Base-by-base conservation (phyloP, 352 stramenopile species). In the Phytophthora melonis region DNA sequence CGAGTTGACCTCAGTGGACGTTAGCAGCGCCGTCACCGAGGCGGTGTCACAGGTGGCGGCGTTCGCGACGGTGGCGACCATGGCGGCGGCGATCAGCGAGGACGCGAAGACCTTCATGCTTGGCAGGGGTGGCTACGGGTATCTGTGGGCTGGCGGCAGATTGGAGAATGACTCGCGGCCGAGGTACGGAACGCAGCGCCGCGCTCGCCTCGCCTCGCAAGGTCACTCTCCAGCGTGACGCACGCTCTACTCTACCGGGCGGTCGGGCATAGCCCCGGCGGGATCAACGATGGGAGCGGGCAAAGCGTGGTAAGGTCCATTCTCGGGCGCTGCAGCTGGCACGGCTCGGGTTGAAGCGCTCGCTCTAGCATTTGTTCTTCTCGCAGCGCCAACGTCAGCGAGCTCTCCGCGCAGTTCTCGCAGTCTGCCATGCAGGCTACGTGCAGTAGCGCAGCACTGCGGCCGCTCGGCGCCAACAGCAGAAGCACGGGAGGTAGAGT, bases 41-140 rank as follows among this genome's bases (percentile, higher is more conserved):
- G 63, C 34, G 5, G 68, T 50, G 14, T 82, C 75, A 58, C 78
- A 84, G 7, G 64, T 70, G 19, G 3, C 68, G 25, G 75, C 78
- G 68, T 34, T 67, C 50, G 58, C 74, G 23, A 60, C 49, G 43
- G 71, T 64, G 19, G 58, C 25, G 16, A 64, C 30, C 53, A 78
- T 49, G 49, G 72, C 64, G 64, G 60, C 66, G 41, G 61, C 61
- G 19, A 74, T 25, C 63, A 81, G 39, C 5, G 52, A 62, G 60
- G 61, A 55, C 9, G 58, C 36, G 23, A 77, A 73, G 43, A 70
- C 58, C 74, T 81, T 79, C 74, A 84, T 84, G 61, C 21, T 66
- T 53, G 19, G 16, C 47, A 61, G n/a, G 61, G 21, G 27, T 52
- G 53, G 50, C 8, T 58, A 30, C 16, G 23, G 19, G 56, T 70